Percentiles rank a stretch among this genome's conserved stretches.
phyloP scores from a whole-genome alignment of 2,329 filamentous ascomycete species.

The Leptographium lundbergii region DNA sequence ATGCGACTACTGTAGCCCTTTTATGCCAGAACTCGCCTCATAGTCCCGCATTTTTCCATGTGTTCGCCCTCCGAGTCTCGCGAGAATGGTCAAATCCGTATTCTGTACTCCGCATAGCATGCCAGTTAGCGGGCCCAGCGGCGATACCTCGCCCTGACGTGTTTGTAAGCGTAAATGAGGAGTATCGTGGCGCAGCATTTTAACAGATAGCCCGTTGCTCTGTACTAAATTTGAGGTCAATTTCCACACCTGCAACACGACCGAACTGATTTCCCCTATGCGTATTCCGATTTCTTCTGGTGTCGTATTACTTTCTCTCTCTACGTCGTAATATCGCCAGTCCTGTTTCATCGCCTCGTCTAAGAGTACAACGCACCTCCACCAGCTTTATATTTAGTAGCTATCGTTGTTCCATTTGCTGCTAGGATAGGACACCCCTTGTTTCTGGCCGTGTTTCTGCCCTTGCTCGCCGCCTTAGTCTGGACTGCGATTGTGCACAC shows the following conservation, averaged over 20 bases:
- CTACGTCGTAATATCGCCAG: neutral
- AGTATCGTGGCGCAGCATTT: slow-evolving; percentile 2
- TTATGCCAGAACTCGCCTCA: neutral
- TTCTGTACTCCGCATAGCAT: neutral
- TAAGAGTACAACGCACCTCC: neutral
- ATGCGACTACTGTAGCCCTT: neutral
- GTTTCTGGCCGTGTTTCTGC: slow-evolving; percentile 9
- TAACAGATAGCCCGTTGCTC: neutral
- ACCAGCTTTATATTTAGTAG: neutral
- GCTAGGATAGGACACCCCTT: slow-evolving; percentile 5
- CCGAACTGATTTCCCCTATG: neutral
- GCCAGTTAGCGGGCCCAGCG: neutral
- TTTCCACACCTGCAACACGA: neutral
- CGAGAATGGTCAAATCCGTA: neutral
- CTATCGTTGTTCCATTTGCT: neutral
- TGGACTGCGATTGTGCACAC: slow-evolving; percentile 12
- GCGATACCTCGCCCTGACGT: neutral
- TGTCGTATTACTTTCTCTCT: neutral
- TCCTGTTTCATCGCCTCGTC: neutral
- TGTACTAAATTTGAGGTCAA: neutral
- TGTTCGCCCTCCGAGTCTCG: neutral
- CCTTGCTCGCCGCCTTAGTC: slow-evolving; percentile 9
- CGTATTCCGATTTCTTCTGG: neutral
- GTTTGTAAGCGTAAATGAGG: neutral
- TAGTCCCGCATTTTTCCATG: neutral